Evolutionary conservation across 331 rosid genomes (phyloP), one percentile per base, ranked within the genome.

Genomic region (Saraca asoca): DNA sequence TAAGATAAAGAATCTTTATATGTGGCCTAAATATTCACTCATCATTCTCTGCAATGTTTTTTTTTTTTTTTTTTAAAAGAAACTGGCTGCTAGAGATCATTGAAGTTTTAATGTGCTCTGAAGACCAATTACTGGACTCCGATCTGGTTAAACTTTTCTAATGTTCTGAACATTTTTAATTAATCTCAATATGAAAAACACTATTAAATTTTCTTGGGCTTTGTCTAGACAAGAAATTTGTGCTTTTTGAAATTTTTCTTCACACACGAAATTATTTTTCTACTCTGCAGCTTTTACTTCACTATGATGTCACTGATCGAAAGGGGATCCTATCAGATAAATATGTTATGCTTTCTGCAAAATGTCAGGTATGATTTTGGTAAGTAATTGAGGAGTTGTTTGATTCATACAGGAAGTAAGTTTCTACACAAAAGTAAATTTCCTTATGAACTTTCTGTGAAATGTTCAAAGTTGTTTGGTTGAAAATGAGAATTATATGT

Each of bases 331-430:
- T 90, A 68, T 46, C 87, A 11, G 87, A 87, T 43, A 85, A 81
- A 71, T 64, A 85, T 72, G 96, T 84, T 50, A 80, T 93, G 93
- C 91, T 75, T 75, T 87, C 96, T 51, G 88, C 95, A 42, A 90
- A 90, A 81, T 87, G 96, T 72, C 94, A 72, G 94, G 97, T 90
- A 89, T 71, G 82, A 39, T 69, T 44, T 55, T 66, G 51, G 13
- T 38, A 56, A 52, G 69, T 69, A 51, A 20, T 33, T 24, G 19
- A 65, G n/a, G n/a, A n/a, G n/a, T n/a, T n/a, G n/a, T n/a, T n/a
- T n/a, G n/a, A n/a, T n/a, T n/a, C n/a, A n/a, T n/a, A n/a, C n/a
- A n/a, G n/a, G n/a, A n/a, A n/a, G n/a, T n/a, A n/a, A n/a, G n/a
- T n/a, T n/a, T n/a, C n/a, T n/a, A n/a, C n/a, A n/a, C n/a, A n/a